phyloP scores from a whole-genome alignment of 2,329 filamentous ascomycete genomes.

The Purpureocillium lavendulum region DNA sequence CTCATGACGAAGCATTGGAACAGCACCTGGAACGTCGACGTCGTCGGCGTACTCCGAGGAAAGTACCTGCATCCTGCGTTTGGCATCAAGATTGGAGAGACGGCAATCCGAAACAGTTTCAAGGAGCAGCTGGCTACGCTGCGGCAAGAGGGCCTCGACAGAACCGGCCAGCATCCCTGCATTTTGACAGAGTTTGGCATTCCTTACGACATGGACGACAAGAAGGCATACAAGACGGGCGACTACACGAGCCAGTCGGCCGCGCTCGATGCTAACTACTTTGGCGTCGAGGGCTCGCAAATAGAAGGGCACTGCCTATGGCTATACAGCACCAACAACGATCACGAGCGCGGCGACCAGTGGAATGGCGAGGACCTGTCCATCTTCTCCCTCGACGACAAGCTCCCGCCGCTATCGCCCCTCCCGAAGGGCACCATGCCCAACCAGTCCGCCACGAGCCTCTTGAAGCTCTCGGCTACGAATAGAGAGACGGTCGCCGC shows the following conservation, averaged over 20 bases:
- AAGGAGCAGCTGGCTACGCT: constrained; percentile 79
- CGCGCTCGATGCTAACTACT: constrained; percentile 95
- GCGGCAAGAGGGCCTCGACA: constrained; percentile 76
- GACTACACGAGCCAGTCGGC: constrained; percentile 89
- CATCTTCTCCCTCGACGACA: constrained; percentile 80
- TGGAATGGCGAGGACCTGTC: constrained; percentile 98
- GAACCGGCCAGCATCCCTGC: constrained; percentile 82
- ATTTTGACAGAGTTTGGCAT: constrained; percentile 94
- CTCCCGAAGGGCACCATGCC: constrained; percentile 32
- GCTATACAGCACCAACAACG: constrained; percentile 78
- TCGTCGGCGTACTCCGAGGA: constrained; percentile 83
- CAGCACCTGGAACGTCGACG: constrained; percentile 91
- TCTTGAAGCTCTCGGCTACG: constrained; percentile 14
- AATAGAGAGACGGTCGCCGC: constrained; percentile 33
- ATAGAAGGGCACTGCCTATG: constrained; percentile 85
- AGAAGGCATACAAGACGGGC: constrained; percentile 89
- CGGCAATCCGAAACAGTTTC: constrained; percentile 89
- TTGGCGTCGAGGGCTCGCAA: constrained; percentile 74
- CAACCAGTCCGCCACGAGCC: constrained; percentile 37
- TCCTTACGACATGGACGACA: constrained; percentile 97
- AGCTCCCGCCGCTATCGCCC: constrained; percentile 44
- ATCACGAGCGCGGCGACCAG: constrained; percentile 80
- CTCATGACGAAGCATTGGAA: constrained; percentile 99
- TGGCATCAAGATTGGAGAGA: constrained; percentile 86
- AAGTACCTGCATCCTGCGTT: constrained; percentile 84